These are phyloP conservation scores for Populus pruinosa DNA, from an alignment of 345 rosid species.

Conservation along the genomic window DNA sequence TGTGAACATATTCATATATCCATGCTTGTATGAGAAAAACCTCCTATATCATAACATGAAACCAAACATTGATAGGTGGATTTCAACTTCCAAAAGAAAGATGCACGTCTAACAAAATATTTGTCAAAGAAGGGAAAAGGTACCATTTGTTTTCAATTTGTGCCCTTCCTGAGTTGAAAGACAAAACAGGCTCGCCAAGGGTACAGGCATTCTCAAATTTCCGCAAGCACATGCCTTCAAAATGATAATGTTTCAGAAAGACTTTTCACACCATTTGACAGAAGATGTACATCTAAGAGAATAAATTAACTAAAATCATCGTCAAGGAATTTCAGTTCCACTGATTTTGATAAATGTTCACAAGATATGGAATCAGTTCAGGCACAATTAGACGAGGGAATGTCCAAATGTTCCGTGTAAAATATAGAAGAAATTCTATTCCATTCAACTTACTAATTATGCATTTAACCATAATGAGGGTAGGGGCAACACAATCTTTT, in stretches of 20 bases:
- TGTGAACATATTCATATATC: neutral
- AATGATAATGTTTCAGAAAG: slow-evolving; percentile 7
- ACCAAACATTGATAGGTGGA: neutral
- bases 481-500: slow-evolving; percentile 60
- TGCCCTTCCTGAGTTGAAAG: slow-evolving; percentile 58
- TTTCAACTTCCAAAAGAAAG: neutral
- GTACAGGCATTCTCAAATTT: slow-evolving; percentile 61
- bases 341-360: neutral
- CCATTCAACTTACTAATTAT: slow-evolving; percentile 61
- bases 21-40: too few relatives aligned
- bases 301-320: neutral
- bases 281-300: neutral
- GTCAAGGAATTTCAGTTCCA: neutral
- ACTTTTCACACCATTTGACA: neutral
- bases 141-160: slow-evolving; percentile 82
- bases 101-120: slow-evolving; percentile 10
- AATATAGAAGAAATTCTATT: neutral
- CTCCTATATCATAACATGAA: too few relatives aligned
- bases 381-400: neutral
- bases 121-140: neutral
- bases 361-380: neutral
- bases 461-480: slow-evolving; percentile 64
- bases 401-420: neutral
- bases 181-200: slow-evolving; percentile 63
- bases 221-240: slow-evolving; percentile 71